Evolutionary conservation across 202 grass and related monocot species (phyloP), one percentile per base, ranked within the genome.

Genomic region (Cymbopogon flexuosus): DNA sequence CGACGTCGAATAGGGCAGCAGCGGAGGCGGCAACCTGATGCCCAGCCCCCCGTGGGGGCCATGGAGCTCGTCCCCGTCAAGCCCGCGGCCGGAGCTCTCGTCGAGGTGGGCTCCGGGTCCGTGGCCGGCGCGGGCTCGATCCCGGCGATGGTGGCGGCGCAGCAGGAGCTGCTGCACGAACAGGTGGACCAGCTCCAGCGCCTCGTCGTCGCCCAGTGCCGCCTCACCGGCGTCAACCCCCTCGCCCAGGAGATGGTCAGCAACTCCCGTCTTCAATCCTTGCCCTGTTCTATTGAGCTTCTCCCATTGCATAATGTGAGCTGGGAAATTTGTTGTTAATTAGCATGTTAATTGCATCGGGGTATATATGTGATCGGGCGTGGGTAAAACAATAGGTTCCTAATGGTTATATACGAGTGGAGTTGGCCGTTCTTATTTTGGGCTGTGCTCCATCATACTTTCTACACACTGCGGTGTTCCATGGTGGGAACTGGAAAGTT

Each of bases 231-330:
- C 36, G 92, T 94, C 70, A 94, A 97, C 54, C 95, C 95, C 49
- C 92, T 94, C 46, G 84, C 96, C 13, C 96, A 98, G 77, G 96
- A 98, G 78, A 98, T 98, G 96, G 96, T 94, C 19, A 83, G 75
- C 62, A 42, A 13, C 51, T 69, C 66, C 35, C 4, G 30, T 66
- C 10, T 21, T 67, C 10, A 6, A 23, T 52, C 24, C 24, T 34
- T 35, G 4, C 47, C 52, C 10, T 10, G 7, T 54, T 24, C 59
- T 56, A 21, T 63, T 66, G 24, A 78, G 16, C 65, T 71, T 65
- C 58, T 40, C 21, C 47, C 14, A 8, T 19, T 34, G 14, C 56
- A 39, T 76, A 54, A 10, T 36, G 12, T 34, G 61, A 12, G 4
- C 12, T 12, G 54, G 29, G 8, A 10, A 10, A 69, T 29, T 79